Percentiles rank a stretch among this genome's conserved stretches.
phyloP scores from a whole-genome alignment of 2,329 filamentous ascomycete species.

The Pseudodiploospora longispora region DNA sequence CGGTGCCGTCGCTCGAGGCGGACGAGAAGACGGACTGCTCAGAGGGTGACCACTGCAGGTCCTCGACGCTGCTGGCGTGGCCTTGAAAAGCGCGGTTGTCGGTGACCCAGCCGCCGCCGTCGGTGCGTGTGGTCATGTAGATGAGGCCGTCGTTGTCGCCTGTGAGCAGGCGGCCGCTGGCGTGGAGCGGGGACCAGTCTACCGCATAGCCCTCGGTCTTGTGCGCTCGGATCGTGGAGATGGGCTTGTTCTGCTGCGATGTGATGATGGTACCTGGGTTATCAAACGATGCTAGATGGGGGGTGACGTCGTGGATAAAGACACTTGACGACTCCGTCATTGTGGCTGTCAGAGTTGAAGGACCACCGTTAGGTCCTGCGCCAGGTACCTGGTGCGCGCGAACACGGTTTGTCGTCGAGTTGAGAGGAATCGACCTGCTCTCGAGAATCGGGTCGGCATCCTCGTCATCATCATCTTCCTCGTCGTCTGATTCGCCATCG shows the following conservation, averaged over 20 bases:
- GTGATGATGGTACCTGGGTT: slow-evolving; percentile 74
- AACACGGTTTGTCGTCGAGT: slow-evolving; percentile 87
- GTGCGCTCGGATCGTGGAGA: slow-evolving; percentile 83
- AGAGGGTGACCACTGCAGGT: slow-evolving; percentile 92
- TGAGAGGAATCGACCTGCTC: slow-evolving; percentile 78
- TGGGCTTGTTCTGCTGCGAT: slow-evolving; percentile 77
- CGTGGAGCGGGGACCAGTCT: slow-evolving; percentile 81
- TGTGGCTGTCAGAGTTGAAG: slow-evolving; percentile 76
- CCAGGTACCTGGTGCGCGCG: slow-evolving; percentile 74
- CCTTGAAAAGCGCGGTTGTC: slow-evolving; percentile 77
- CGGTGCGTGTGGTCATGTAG: slow-evolving; percentile 76
- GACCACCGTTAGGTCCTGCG: slow-evolving; percentile 60
- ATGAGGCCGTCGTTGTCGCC: slow-evolving; percentile 89
- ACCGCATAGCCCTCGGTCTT: slow-evolving; percentile 90
- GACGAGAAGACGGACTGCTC: slow-evolving; percentile 93
- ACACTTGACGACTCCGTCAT: slow-evolving; percentile 89
- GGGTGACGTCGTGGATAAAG: slow-evolving; percentile 88
- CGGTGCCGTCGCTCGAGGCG: slow-evolving; percentile 84
- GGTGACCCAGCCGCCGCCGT: slow-evolving; percentile 83
- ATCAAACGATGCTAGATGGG: slow-evolving; percentile 84
- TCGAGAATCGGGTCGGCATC: slow-evolving; percentile 84
- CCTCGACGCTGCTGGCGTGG: slow-evolving; percentile 80
- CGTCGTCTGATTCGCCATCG: slow-evolving; percentile 59
- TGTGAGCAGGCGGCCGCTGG: slow-evolving; percentile 78
- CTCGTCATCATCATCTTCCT: slow-evolving; percentile 68